phyloP scores from a whole-genome alignment of 768 basidiomycete species.

The Chalciporus chontae region DNA sequence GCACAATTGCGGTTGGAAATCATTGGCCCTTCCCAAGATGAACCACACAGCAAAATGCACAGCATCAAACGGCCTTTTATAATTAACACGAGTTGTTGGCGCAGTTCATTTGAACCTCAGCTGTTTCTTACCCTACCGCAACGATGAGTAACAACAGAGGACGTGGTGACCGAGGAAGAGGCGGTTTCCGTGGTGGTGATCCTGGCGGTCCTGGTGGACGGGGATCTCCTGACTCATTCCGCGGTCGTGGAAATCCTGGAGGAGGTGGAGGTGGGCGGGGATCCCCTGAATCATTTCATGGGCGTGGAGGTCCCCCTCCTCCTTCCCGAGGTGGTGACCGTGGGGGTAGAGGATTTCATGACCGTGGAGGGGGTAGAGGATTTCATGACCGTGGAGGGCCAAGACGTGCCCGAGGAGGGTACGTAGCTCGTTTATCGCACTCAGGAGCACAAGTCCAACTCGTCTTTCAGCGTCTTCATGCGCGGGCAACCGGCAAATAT shows the following conservation, averaged over 20 bases:
- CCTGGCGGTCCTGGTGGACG: constrained; percentile 32
- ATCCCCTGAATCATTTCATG: constrained; percentile 20
- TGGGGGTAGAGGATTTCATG: constrained; percentile 30
- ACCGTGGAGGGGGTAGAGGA: constrained; percentile 30
- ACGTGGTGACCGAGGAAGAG: constrained; percentile 40
- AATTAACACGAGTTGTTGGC: too few species aligned
- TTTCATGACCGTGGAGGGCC: constrained; percentile 24
- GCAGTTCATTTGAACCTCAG: not conserved
- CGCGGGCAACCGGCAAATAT: constrained; percentile 42
- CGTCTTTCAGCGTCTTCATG: constrained; percentile 37
- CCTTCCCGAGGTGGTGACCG: constrained; percentile 28
- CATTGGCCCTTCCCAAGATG: not conserved
- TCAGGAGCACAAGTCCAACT: not conserved
- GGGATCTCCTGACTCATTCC: constrained; percentile 24
- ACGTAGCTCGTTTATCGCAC: constrained; percentile 9
- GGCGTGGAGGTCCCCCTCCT: constrained; percentile 26
- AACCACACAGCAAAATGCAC: constrained; percentile 9
- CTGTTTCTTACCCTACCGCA: not conserved
- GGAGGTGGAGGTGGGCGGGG: constrained; percentile 32
- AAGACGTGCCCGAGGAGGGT: constrained; percentile 39
- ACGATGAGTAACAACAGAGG: constrained; percentile 37
- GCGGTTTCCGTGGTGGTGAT: constrained; percentile 28
- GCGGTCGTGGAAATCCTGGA: constrained; percentile 25
- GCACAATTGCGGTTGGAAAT: constrained; percentile 3
- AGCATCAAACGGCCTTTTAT: constrained; percentile 16